Conservation (phyloP, 2,329 filamentous ascomycete genomes). For the Ophidiomyces ophidiicola region DNA sequence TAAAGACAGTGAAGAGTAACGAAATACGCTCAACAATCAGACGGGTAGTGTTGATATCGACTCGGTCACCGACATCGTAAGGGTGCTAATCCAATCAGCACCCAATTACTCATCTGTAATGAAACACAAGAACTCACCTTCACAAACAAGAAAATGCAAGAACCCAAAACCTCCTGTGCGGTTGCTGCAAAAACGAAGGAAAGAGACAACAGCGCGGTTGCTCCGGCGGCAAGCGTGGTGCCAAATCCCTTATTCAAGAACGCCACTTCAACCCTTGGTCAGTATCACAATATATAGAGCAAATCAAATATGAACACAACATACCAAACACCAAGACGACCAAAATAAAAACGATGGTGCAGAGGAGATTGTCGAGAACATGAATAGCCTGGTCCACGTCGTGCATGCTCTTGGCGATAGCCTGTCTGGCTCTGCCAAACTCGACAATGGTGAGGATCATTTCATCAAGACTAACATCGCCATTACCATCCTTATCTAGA, state of each 20-base stretch:
- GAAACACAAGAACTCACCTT: conserved; percentile 41
- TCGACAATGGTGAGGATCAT: conserved; percentile 82
- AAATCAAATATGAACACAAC: conserved; percentile 20
- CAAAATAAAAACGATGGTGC: conserved; percentile 68
- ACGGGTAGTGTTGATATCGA: conserved; percentile 59
- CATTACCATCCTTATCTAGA: conserved; percentile 79
- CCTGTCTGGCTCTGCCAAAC: conserved; percentile 72
- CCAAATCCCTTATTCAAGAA: conserved; percentile 82
- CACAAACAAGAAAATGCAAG: conserved; percentile 96
- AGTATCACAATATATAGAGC: background rate
- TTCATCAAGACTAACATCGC: conserved; percentile 88
- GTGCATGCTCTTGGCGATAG: conserved; percentile 86
- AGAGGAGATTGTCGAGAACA: conserved; percentile 76
- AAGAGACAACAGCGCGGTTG: conserved; percentile 83
- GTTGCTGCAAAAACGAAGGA: conserved; percentile 93
- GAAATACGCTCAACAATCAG: conserved; percentile 89
- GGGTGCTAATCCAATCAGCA: no score
- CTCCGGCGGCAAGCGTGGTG: conserved; percentile 75
- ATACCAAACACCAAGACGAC: conserved; percentile 70
- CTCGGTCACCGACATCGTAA: conserved; percentile 87
- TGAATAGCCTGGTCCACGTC: conserved; percentile 91
- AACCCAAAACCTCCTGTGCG: conserved; percentile 89
- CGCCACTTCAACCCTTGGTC: conserved; percentile 45
- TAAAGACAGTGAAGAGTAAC: conserved; percentile 84
- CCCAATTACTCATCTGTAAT: background rate